phyloP scores from a whole-genome alignment of 1,284 basidiomycete species.

The Cutaneotrichosporon sp. region DNA sequence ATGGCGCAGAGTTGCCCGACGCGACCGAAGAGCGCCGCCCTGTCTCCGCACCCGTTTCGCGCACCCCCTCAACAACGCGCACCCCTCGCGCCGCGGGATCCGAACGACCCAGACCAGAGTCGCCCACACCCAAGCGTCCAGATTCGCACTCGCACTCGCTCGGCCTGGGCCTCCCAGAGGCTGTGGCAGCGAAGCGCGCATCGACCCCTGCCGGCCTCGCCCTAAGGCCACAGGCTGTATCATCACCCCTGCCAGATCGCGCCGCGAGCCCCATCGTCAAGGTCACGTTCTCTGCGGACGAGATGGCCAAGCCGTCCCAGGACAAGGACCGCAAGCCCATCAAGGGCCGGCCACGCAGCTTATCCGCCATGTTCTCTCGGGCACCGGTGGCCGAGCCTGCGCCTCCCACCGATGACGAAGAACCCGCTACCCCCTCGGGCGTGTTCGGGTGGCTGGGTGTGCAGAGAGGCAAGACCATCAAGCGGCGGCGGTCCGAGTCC shows the following conservation, averaged over 20 bases:
- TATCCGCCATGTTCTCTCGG: slow-evolving; percentile 43
- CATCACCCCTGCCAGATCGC: slow-evolving; percentile 42
- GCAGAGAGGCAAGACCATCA: slow-evolving; percentile 31
- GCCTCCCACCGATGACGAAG: slow-evolving; percentile 19
- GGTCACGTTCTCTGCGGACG: slow-evolving; percentile 36
- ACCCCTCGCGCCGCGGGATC: neutral
- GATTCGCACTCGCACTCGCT: no score
- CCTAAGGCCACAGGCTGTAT: slow-evolving; percentile 32
- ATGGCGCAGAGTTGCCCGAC: neutral
- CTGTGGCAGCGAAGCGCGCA: slow-evolving; percentile 4
- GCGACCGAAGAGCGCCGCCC: slow-evolving; percentile 1
- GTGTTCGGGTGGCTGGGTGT: slow-evolving; percentile 49
- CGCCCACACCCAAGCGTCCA: slow-evolving; percentile 5
- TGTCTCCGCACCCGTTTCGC: slow-evolving; percentile 27
- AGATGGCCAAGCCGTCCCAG: slow-evolving; percentile 18
- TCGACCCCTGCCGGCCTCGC: neutral
- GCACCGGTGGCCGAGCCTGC: slow-evolving; percentile 15
- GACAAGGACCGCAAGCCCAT: slow-evolving; percentile 15
- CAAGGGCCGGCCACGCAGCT: slow-evolving; percentile 36
- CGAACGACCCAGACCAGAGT: neutral
- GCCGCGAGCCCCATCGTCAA: slow-evolving; percentile 35
- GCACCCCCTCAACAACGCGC: slow-evolving; percentile 5
- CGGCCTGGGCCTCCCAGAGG: slow-evolving; percentile 43
- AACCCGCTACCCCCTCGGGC: slow-evolving; percentile 16
- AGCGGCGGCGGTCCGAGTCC: slow-evolving; percentile 36